Evolutionary conservation across 2,329 filamentous ascomycete species (phyloP).

Genomic region (Calonectria hongkongensis): DNA sequence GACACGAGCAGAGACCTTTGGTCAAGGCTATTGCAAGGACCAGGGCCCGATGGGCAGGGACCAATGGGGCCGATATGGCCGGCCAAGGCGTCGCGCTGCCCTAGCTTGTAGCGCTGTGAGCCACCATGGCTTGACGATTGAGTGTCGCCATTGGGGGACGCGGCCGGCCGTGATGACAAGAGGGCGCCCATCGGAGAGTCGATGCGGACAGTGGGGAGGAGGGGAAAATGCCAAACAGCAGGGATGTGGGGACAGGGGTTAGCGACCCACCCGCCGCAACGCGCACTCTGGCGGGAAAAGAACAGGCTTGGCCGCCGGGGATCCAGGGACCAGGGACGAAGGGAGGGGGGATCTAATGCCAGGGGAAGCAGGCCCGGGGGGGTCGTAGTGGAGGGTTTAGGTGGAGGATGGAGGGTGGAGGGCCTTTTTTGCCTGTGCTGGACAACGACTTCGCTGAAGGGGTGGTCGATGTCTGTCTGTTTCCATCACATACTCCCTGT

Average conservation of each 20-base stretch:
- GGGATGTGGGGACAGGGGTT: constrained; percentile 41
- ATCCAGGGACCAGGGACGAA: constrained; percentile 41
- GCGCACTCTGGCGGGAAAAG: constrained; percentile 29
- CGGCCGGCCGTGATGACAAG: constrained; percentile 50
- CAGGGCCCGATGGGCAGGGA: constrained; percentile 44
- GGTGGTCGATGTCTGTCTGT: constrained; percentile 35
- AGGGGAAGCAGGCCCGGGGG: constrained; percentile 50
- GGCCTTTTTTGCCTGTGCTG: constrained; percentile 36
- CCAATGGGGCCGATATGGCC: constrained; percentile 50
- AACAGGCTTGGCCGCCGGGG: constrained; percentile 25
- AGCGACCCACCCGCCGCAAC: constrained; percentile 47
- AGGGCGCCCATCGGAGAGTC: constrained; percentile 47
- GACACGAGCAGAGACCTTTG: constrained; percentile 43
- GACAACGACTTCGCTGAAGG: constrained; percentile 8
- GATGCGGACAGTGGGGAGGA: constrained; percentile 41
- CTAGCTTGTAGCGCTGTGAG: constrained; percentile 46
- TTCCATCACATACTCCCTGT: constrained; percentile 43
- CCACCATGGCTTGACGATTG: constrained; percentile 44
- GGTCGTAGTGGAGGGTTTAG: constrained; percentile 42
- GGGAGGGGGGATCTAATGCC: constrained; percentile 45
- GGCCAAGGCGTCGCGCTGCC: constrained; percentile 44
- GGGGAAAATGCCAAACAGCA: constrained; percentile 44
- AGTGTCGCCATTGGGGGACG: constrained; percentile 49
- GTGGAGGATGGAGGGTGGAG: constrained; percentile 10
- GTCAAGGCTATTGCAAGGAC: constrained; percentile 49